Conservation (phyloP, 768 basidiomycete species). For the Leccinum disarticulatum region DNA sequence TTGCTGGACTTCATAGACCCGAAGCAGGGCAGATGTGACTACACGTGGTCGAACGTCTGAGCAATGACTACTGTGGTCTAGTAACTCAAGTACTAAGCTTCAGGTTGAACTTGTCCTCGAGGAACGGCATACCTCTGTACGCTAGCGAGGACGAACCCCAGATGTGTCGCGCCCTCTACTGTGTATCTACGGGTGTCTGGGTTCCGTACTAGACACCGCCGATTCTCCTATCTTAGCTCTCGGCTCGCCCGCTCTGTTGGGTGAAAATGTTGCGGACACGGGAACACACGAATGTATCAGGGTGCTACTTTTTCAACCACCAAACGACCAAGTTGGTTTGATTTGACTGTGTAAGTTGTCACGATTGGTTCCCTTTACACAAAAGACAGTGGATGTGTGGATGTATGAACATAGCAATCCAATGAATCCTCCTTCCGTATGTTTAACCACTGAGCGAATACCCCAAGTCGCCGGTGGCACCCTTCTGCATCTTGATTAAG, state of each 20-base stretch:
- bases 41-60: too few species aligned
- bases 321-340: neutral
- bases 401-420: too few species aligned
- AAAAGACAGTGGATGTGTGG: too few species aligned
- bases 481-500: constrained; percentile 52
- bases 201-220: neutral
- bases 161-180: neutral
- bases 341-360: neutral
- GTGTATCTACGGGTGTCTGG: neutral
- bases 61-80: too few species aligned
- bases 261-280: neutral
- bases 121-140: too few species aligned
- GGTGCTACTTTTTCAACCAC: constrained; percentile 9
- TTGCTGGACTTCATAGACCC: too few species aligned
- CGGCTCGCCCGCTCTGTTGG: neutral
- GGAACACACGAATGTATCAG: neutral
- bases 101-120: too few species aligned
- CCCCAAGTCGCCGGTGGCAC: constrained; percentile 41
- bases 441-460: constrained; percentile 48
- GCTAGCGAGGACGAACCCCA: neutral
- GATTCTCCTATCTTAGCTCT: neutral
- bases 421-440: neutral
- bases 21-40: too few species aligned
- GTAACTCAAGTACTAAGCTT: too few species aligned
- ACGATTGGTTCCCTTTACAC: neutral